Evolutionary conservation across 768 basidiomycete genomes (phyloP), one percentile per base, ranked within the genome.

Genomic region (Fomitopsis serialis): DNA sequence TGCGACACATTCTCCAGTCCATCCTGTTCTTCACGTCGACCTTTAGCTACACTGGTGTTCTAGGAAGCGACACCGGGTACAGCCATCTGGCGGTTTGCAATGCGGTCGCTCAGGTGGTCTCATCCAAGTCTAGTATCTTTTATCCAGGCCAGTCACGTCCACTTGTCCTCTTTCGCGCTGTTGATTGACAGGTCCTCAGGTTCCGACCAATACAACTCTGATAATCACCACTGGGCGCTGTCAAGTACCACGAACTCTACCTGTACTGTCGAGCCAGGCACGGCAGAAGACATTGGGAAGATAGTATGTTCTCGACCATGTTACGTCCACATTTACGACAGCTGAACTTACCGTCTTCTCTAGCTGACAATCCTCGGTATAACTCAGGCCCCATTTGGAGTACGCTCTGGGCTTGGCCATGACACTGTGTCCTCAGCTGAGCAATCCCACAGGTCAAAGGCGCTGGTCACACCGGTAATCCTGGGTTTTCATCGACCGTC

Each of bases 221-320:
- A 77, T 54, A 72, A 79, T 21, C 45, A 57, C 2, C 80, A 84
- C 53, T 84, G 78, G 78, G 75, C 78, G 0, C 63, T 63, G 25
- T 79, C 80, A 3, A 81, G 78, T 57, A 61, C 70, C 0, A 72
- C 79, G 49, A 1, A 52, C 1, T 61, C 84, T 0, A 65, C 71
- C 1, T 85, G 83, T 60, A 74, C 76, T 11, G 82, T 85, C 7
- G 79, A 83, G 56, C 82, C 83, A 2, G 79, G 77, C 10, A 79
- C 72, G 0, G 67, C 75, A 0, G 68, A 72, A 4, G 84, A 86
- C 50, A 63, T 85, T 29, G 72, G 68, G 0, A 66, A 58, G 1
- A 79, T 79, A 15, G 84, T 84, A 58, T 21, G 74, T 61, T 67
- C 60, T 7, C 29, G n/a, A n/a, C 29, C 11, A 32, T 6, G 29